These are phyloP conservation scores for Exophiala sp. DNA, from an alignment of 2,329 filamentous ascomycete species.

Conservation along the genomic window DNA sequence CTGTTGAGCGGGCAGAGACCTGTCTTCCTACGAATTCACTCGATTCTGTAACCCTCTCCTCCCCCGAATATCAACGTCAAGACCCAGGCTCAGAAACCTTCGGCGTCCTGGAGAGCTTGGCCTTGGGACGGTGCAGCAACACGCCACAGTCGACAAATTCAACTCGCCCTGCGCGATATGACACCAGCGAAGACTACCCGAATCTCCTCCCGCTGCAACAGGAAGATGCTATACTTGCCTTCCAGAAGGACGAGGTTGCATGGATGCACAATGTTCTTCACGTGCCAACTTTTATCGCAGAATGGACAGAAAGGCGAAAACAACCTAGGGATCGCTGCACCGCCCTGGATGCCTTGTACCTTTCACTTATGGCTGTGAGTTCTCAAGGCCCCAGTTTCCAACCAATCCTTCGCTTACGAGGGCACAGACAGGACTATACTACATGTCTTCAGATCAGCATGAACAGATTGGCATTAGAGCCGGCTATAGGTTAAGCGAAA, in stretches of 20 bases:
- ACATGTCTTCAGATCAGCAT: background rate
- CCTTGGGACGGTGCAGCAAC: background rate
- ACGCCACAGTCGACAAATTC: background rate
- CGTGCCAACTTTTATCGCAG: background rate
- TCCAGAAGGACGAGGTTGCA: background rate
- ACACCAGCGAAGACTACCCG: background rate
- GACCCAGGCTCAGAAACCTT: conserved; percentile 1
- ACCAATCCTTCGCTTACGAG: background rate
- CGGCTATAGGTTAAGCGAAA: background rate
- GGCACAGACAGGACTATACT: background rate
- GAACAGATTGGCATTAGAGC: background rate
- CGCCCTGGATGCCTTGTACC: background rate
- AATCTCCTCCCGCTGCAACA: background rate
- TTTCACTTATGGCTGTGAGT: background rate
- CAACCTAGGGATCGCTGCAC: background rate
- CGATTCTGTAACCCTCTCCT: background rate
- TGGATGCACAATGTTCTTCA: background rate
- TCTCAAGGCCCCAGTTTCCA: background rate
- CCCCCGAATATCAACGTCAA: background rate
- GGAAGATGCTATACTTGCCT: background rate
- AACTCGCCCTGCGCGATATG: background rate
- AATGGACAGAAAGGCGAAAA: background rate
- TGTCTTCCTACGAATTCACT: background rate
- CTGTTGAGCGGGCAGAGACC: background rate
- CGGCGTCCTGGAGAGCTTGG: conserved; percentile 1